Conservation (phyloP, 2,329 filamentous ascomycete genomes). For the Dendrostoma leiphaemia region DNA sequence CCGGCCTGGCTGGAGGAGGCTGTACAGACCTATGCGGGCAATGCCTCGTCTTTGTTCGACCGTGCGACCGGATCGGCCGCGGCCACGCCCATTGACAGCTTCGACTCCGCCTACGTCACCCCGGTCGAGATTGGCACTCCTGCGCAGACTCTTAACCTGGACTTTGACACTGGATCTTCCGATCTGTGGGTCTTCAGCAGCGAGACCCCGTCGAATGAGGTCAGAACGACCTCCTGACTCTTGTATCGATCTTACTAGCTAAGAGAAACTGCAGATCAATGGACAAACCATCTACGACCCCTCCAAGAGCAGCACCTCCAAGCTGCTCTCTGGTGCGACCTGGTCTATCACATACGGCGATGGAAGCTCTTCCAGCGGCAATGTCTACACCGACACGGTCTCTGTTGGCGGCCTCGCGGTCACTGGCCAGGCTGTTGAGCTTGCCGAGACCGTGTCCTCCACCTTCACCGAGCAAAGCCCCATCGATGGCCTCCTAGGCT, state of each 20-base stretch:
- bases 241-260: slow-evolving; percentile 18
- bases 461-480: slow-evolving; percentile 36
- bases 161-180: slow-evolving; percentile 45
- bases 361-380: slow-evolving; percentile 28
- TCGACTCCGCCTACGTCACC: slow-evolving; percentile 32
- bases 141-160: slow-evolving; percentile 39
- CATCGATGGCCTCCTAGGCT: slow-evolving; percentile 42
- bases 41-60: neutral
- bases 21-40: slow-evolving; percentile 5
- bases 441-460: slow-evolving; percentile 37
- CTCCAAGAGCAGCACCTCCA: slow-evolving; percentile 27
- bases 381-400: slow-evolving; percentile 32
- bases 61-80: slow-evolving; percentile 18
- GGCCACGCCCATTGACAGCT: slow-evolving; percentile 19
- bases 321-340: slow-evolving; percentile 24
- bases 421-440: slow-evolving; percentile 40
- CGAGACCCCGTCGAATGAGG: slow-evolving; percentile 22
- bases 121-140: slow-evolving; percentile 37
- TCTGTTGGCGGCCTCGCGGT: slow-evolving; percentile 36
- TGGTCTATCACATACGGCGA: slow-evolving; percentile 34
- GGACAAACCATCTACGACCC: slow-evolving; percentile 31
- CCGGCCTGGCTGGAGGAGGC: slow-evolving; percentile 17
- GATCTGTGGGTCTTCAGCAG: slow-evolving; percentile 38
- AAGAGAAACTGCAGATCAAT: slow-evolving; percentile 15
- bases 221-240: neutral